These are phyloP conservation scores for Mycena maculata DNA, from an alignment of 768 basidiomycete genomes.

Conservation along the genomic window DNA sequence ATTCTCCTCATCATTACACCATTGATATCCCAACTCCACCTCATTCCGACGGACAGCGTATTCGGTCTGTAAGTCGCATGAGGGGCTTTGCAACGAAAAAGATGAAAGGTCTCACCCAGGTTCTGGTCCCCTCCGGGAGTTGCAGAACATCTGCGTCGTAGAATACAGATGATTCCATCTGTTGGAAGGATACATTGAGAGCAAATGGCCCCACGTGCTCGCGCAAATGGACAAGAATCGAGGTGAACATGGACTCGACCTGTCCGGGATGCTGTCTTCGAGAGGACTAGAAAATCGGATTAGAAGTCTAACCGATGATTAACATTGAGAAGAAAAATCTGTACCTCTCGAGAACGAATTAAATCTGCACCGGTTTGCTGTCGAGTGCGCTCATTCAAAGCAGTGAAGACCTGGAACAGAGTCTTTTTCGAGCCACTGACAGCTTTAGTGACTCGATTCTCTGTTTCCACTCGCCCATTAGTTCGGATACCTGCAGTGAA, in stretches of 20 bases:
- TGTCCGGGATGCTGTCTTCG: constrained; percentile 38
- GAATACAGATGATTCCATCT: constrained; percentile 47
- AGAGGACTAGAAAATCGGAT: constrained; percentile 37
- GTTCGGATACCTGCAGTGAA: constrained; percentile 39
- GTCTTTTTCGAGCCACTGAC: no score
- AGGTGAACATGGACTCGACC: constrained; percentile 44
- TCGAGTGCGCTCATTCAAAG: no score
- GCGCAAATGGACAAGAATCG: constrained; percentile 38
- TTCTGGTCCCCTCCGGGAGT: constrained; percentile 37
- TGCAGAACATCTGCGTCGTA: constrained; percentile 41
- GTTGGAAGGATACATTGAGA: constrained; percentile 40
- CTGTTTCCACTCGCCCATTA: no score
- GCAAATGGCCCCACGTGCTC: constrained; percentile 46
- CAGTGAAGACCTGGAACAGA: no score
- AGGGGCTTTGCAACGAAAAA: constrained; percentile 5
- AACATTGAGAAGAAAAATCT: no score
- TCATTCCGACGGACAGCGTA: constrained; percentile 32
- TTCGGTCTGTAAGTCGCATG: constrained; percentile 29
- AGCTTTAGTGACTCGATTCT: no score
- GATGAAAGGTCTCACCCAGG: constrained; percentile 42
- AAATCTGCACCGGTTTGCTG: no score
- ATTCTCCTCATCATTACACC: constrained; percentile 36
- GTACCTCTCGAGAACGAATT: no score
- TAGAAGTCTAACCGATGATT: no score
- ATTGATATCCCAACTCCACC: constrained; percentile 31